These are phyloP conservation scores for Sarocladiaceae sp. DNA, from an alignment of 2,329 filamentous ascomycete species.

Conservation along the genomic window DNA sequence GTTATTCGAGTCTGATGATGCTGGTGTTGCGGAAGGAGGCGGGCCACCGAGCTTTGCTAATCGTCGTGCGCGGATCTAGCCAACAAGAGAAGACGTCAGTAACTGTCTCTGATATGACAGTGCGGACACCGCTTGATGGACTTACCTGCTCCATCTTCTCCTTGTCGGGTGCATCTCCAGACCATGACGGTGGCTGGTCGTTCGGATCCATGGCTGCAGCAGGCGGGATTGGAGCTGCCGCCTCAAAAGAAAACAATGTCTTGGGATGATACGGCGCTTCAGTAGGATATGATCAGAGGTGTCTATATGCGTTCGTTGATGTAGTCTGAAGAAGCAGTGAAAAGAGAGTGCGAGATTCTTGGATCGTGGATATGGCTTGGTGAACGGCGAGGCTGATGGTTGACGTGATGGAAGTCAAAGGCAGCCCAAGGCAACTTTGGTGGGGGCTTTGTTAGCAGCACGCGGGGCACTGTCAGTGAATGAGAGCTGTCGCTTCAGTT, in stretches of 20 bases:
- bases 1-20: background rate
- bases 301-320: too few species aligned
- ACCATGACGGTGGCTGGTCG: constrained; percentile 35
- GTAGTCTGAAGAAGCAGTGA: too few species aligned
- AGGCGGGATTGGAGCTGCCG: too few species aligned
- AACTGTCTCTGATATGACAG: background rate
- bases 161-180: constrained; percentile 50
- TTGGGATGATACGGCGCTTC: background rate
- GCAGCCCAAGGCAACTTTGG: background rate
- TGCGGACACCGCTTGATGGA: background rate
- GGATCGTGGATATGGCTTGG: background rate
- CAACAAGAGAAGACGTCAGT: background rate
- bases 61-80: constrained; percentile 43
- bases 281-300: too few species aligned
- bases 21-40: constrained; percentile 20
- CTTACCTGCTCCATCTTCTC: constrained; percentile 55
- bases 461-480: constrained; percentile 1
- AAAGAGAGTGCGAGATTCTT: background rate
- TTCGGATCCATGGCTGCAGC: constrained; percentile 42
- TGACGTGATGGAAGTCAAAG: constrained; percentile 7
- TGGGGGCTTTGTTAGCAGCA: background rate
- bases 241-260: too few species aligned
- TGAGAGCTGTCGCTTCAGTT: background rate
- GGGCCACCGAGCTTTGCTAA: constrained; percentile 45
- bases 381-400: constrained; percentile 9